Evolutionary conservation across 1,284 basidiomycete genomes (phyloP).

Genomic region (Boletus mariae): DNA sequence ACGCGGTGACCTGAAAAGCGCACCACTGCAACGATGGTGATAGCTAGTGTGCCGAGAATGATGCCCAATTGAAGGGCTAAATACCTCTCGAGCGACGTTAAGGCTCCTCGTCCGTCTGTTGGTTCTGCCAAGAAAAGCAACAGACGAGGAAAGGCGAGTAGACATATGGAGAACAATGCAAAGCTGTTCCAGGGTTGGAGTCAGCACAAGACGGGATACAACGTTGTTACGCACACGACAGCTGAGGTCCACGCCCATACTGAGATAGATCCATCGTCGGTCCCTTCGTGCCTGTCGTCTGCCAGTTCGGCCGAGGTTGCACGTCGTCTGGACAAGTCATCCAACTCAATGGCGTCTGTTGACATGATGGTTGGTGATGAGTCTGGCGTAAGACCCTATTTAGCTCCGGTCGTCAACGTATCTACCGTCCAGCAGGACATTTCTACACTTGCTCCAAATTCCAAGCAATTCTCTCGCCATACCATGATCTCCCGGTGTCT

Average conservation of each 20-base stretch:
- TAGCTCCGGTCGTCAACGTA: not conserved
- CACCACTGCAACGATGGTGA: constrained; percentile 61
- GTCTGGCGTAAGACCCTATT: not conserved
- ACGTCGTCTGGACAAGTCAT: constrained; percentile 15
- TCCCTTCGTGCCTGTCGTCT: constrained; percentile 3
- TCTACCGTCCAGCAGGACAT: too few species aligned
- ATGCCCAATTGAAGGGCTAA: constrained; percentile 62
- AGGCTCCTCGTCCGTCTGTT: constrained; percentile 38
- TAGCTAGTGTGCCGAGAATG: constrained; percentile 48
- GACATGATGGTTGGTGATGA: constrained; percentile 15
- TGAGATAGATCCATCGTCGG: constrained; percentile 22
- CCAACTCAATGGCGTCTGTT: constrained; percentile 23
- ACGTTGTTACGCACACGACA: constrained; percentile 34
- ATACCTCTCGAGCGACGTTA: constrained; percentile 66
- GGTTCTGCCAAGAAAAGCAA: constrained; percentile 58
- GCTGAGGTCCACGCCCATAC: constrained; percentile 49
- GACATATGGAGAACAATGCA: constrained; percentile 39
- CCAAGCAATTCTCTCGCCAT: not conserved
- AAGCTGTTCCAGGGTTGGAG: constrained; percentile 33
- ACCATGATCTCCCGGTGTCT: not conserved
- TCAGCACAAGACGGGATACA: constrained; percentile 1
- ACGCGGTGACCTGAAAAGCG: constrained; percentile 8
- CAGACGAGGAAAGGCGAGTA: constrained; percentile 56
- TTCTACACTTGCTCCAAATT: not conserved
- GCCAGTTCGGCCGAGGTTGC: constrained; percentile 6